Percentiles rank a stretch among this genome's conserved stretches.
Conservation (phyloP, 805 yeast genomes). For the Alloascoidea hylecoeti region DNA sequence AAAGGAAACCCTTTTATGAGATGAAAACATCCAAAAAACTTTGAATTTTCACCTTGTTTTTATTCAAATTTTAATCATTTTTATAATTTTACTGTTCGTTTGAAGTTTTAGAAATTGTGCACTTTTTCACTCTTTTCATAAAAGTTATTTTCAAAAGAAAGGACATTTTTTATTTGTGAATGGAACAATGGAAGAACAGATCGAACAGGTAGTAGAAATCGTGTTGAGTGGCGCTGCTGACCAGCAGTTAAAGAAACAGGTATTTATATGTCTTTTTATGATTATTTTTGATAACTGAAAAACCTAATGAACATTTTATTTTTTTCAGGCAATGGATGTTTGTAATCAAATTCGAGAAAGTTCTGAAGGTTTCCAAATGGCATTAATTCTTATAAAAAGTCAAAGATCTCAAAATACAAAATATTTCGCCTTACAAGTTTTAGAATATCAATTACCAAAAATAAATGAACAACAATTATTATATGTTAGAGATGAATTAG, state of each 20-base stretch:
- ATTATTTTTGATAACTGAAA: neutral
- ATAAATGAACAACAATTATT: constrained; percentile 30
- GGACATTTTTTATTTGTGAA: too few species aligned
- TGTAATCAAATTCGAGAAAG: constrained; percentile 27
- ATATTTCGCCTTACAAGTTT: constrained; percentile 58
- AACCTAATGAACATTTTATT: neutral
- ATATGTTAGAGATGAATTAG: constrained; percentile 30
- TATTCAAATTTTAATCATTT: too few species aligned
- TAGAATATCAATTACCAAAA: constrained; percentile 37
- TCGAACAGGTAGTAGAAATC: constrained; percentile 77
- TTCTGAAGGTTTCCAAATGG: constrained; percentile 31
- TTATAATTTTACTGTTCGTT: too few species aligned
- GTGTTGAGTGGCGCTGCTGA: constrained; percentile 65
- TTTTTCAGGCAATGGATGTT: constrained; percentile 25
- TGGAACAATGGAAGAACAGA: constrained; percentile 43
- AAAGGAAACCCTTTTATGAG: too few species aligned
- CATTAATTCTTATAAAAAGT: constrained; percentile 23
- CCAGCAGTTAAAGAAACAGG: constrained; percentile 44
- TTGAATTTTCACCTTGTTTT: too few species aligned
- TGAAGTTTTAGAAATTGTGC: neutral
- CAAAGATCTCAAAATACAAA: constrained; percentile 37
- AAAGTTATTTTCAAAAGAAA: neutral
- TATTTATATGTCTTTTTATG: constrained; percentile 7
- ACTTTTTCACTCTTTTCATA: neutral
- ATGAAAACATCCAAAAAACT: too few species aligned